These are phyloP conservation scores for Teunomyces panamensis DNA, from an alignment of 805 yeast genomes.

Conservation along the genomic window DNA sequence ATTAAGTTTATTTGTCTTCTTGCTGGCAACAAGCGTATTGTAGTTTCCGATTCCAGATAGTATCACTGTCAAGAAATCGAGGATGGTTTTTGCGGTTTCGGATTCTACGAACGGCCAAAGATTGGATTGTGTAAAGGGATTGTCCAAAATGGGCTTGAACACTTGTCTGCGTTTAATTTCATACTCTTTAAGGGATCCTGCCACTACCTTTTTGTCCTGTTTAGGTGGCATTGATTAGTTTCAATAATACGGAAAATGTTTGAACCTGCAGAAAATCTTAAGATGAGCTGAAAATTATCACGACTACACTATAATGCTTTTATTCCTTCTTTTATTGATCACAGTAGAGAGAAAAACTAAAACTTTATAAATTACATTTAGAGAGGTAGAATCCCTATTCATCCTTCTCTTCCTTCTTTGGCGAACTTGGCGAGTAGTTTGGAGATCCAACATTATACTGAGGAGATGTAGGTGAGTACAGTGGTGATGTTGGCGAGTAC, in stretches of 20 bases:
- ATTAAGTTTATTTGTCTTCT: slow-evolving; percentile 1
- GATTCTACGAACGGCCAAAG: slow-evolving; percentile 43
- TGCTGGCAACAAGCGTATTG: slow-evolving; percentile 11
- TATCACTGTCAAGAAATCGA: slow-evolving; percentile 33
- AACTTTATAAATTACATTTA: background rate
- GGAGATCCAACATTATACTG: slow-evolving; percentile 47
- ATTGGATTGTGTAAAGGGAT: slow-evolving; percentile 53
- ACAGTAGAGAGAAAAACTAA: slow-evolving; percentile 1
- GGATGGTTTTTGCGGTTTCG: slow-evolving; percentile 31
- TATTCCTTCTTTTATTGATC: background rate
- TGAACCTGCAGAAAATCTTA: background rate
- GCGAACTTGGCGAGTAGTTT: slow-evolving; percentile 43
- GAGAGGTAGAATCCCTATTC: slow-evolving; percentile 2
- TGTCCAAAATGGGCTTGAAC: slow-evolving; percentile 62
- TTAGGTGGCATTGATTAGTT: background rate
- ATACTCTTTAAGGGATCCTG: slow-evolving; percentile 44
- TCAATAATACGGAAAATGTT: background rate
- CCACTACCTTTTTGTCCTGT: slow-evolving; percentile 6
- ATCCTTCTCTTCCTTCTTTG: slow-evolving; percentile 24
- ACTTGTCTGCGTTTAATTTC: slow-evolving; percentile 54
- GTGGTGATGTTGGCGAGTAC: slow-evolving; percentile 40
- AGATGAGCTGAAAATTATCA: background rate
- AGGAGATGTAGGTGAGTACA: slow-evolving; percentile 48
- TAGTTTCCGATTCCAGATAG: slow-evolving; percentile 31
- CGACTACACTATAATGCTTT: background rate